phyloP scores from a whole-genome alignment of 257 asterid species.

The Verbena officinalis region DNA sequence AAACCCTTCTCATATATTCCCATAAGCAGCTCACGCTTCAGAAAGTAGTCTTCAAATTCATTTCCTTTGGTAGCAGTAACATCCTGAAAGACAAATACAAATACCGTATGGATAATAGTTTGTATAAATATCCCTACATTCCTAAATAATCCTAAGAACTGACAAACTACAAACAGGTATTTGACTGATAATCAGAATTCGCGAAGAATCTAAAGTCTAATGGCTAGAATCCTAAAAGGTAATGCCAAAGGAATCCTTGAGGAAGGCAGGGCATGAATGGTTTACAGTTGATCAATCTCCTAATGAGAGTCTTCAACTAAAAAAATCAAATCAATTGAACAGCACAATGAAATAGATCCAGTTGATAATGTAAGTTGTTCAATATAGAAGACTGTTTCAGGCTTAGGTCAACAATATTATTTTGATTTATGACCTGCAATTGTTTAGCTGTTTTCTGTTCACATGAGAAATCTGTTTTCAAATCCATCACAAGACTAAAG shows the following conservation, averaged over 20 bases:
- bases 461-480: not conserved
- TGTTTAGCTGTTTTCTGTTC: not conserved
- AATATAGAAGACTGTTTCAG: not conserved
- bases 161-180: constrained; percentile 7
- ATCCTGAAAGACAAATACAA: constrained; percentile 48
- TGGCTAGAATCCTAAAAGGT: constrained; percentile 1
- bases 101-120: constrained; percentile 12
- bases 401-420: not conserved
- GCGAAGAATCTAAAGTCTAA: constrained; percentile 2
- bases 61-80: constrained; percentile 89
- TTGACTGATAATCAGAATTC: constrained; percentile 5
- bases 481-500: not conserved
- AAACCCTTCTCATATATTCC: constrained; percentile 89
- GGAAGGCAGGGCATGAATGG: not conserved
- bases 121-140: not conserved
- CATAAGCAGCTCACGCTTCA: constrained; percentile 86
- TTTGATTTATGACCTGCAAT: not conserved
- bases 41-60: constrained; percentile 83
- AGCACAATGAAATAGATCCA: not conserved
- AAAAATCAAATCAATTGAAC: not conserved
- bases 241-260: not conserved
- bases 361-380: constrained; percentile 7
- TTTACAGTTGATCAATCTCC: not conserved
- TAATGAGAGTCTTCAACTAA: not conserved
- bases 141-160: not conserved